These are phyloP conservation scores for Chaetothyriales sp. DNA, from an alignment of 2,329 filamentous ascomycete genomes.

Conservation along the genomic window DNA sequence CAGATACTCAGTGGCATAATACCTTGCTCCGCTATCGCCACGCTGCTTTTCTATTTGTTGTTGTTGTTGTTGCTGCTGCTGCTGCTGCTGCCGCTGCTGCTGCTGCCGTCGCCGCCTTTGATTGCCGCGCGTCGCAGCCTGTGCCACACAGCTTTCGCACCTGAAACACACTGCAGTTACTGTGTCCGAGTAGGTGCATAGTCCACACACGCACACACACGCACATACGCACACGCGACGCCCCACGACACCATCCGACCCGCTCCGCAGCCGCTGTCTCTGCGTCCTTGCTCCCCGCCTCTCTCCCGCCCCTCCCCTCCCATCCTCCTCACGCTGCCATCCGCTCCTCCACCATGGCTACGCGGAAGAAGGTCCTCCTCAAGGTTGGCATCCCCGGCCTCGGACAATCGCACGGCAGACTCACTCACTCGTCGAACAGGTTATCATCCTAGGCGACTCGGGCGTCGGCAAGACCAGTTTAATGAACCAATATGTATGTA, in stretches of 20 bases:
- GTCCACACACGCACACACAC: no score
- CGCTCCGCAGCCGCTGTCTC: background rate
- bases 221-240: no score
- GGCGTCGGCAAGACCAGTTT: slow-evolving; percentile 98
- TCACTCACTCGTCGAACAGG: slow-evolving; percentile 39
- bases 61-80: background rate
- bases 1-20: background rate
- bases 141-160: background rate
- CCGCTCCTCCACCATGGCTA: slow-evolving; percentile 50
- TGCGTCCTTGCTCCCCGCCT: background rate
- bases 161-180: background rate
- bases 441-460: slow-evolving; percentile 97
- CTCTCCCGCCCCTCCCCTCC: background rate
- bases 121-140: background rate
- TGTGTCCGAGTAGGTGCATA: background rate
- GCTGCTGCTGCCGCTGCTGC: background rate
- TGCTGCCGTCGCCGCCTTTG: background rate
- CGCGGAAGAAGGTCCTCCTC: slow-evolving; percentile 78
- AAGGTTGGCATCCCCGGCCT: slow-evolving; percentile 45
- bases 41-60: background rate
- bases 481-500: slow-evolving; percentile 99
- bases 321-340: no score
- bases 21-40: background rate
- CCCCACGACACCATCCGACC: no score
- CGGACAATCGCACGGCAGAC: slow-evolving; percentile 3